Evolutionary conservation across 306 rosid genomes (phyloP).

Genomic region (Begonia masoniana): DNA sequence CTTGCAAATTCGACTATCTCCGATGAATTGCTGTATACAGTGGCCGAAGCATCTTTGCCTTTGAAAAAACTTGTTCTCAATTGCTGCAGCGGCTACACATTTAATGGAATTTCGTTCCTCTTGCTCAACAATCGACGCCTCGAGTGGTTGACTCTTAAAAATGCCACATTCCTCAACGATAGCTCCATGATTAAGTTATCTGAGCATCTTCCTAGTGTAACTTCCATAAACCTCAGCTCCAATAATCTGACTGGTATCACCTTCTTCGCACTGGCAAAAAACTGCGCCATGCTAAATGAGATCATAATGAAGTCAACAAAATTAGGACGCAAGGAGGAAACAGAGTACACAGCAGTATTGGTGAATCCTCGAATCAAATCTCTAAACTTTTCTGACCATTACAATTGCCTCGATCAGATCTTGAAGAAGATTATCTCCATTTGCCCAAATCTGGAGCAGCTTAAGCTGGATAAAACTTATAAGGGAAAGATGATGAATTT

Average conservation of each 20-base stretch:
- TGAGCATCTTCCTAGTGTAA: constrained; percentile 21
- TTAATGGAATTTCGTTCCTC: constrained; percentile 25
- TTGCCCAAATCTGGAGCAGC: constrained; percentile 36
- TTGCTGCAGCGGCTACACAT: constrained; percentile 17
- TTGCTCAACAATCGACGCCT: constrained; percentile 23
- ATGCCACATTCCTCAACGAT: constrained; percentile 23
- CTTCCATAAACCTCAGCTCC: constrained; percentile 30
- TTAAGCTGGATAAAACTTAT: constrained; percentile 24
- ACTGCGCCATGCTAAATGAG: constrained; percentile 30
- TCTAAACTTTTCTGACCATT: constrained; percentile 26
- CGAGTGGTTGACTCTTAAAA: constrained; percentile 36
- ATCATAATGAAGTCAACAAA: constrained; percentile 31
- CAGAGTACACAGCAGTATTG: constrained; percentile 3
- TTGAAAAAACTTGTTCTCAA: constrained; percentile 36
- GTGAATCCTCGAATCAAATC: constrained; percentile 22
- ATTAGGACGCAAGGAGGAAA: constrained; percentile 2
- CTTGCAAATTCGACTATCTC: constrained; percentile 19
- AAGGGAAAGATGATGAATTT: constrained; percentile 14
- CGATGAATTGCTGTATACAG: constrained; percentile 30
- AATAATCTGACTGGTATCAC: constrained; percentile 21
- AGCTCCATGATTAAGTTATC: constrained; percentile 25
- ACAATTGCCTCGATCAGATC: constrained; percentile 9
- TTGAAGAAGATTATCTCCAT: constrained; percentile 17
- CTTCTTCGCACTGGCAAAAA: constrained; percentile 28
- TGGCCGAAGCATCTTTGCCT: constrained; percentile 41